Percentiles rank a stretch among this genome's conserved stretches.
These are phyloP conservation scores for Pythium dissotocum DNA, from an alignment of 352 stramenopile species.

Conservation along the genomic window DNA sequence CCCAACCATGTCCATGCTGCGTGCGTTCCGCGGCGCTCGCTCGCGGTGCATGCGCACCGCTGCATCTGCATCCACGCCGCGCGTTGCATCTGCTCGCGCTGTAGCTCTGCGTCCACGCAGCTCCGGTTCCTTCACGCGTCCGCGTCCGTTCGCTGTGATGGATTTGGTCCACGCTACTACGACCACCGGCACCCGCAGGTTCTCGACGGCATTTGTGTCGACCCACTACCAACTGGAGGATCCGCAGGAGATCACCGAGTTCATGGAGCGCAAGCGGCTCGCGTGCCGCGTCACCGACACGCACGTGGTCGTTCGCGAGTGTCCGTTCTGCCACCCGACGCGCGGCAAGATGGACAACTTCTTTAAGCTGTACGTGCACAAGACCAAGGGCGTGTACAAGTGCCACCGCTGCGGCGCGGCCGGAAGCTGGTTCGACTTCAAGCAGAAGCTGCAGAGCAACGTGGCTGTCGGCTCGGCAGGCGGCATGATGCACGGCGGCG, in stretches of 20 bases:
- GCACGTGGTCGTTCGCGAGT: conserved; percentile 82
- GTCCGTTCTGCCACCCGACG: conserved; percentile 86
- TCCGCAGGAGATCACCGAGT: conserved; percentile 60
- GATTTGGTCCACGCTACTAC: neutral
- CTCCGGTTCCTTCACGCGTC: conserved; percentile 3
- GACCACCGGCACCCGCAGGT: neutral
- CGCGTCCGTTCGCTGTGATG: conserved; percentile 12
- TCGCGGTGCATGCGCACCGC: conserved; percentile 21
- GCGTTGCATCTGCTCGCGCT: neutral
- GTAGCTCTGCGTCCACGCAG: conserved; percentile 4
- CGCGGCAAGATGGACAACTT: conserved; percentile 84
- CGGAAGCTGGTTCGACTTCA: conserved; percentile 91
- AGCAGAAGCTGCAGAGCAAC: conserved; percentile 71
- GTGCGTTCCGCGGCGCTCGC: conserved; percentile 24
- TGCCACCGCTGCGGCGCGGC: conserved; percentile 87
- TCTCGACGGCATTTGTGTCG: conserved; percentile 61
- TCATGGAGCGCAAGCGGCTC: conserved; percentile 77
- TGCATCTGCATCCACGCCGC: neutral
- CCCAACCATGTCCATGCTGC: conserved; percentile 14
- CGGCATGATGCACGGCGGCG: conserved; percentile 38
- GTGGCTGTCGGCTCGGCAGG: conserved; percentile 48
- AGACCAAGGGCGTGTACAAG: conserved; percentile 86
- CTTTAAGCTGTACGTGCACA: conserved; percentile 92
- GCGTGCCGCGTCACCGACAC: conserved; percentile 64
- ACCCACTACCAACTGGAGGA: conserved; percentile 77